Evolutionary conservation across 2,329 filamentous ascomycete genomes (phyloP), one percentile per base, ranked within the genome.

Genomic region (Colletotrichum graminicola): DNA sequence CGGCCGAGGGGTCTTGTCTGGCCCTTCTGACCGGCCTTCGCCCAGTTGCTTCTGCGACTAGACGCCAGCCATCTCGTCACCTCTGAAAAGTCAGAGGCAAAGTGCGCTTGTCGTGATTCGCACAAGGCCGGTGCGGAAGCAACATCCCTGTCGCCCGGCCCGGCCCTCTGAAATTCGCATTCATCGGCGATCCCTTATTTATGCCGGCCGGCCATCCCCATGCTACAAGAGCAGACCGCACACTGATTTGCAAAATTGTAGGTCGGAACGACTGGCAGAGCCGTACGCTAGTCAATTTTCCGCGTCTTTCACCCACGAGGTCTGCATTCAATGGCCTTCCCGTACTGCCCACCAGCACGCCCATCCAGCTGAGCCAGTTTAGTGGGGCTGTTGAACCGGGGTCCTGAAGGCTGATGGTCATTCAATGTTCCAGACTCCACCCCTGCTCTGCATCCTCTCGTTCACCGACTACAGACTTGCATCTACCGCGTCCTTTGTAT

Each of bases 91-190:
- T n/a, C 8, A 11, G n/a, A 1, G 10, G 29, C 10, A 14, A 29
- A 7, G 34, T 32, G 16, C 32, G 23, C 55, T 18, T 36, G 47
- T 60, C 67, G 66, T 61, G 29, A 47, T 52, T 39, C 49, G 56
- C 62, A 36, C 66, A 34, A 23, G 45, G 16, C 51, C 8, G 62
- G 56, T 39, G 4, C 39, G 21, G 39, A 55, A 47, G 34, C 43
- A 43, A 21, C 32, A 64, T 26, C 66, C 66, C 66, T 63, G 34
- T 26, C 29, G 18, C 21, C 52, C 51, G 60, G 23, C 26, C n/a
- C 16, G 4, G 34, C 32, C 6, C 18, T 26, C 29, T 39, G 32
- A 7, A 18, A n/a, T 26, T 21, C 16, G 16, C 36, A 60, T 54
- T 65, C 32, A 54, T 59, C 39, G 16, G 32, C 7, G 56, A 67